phyloP scores from a whole-genome alignment of 768 basidiomycete genomes.

The Termitomyces sp. region DNA sequence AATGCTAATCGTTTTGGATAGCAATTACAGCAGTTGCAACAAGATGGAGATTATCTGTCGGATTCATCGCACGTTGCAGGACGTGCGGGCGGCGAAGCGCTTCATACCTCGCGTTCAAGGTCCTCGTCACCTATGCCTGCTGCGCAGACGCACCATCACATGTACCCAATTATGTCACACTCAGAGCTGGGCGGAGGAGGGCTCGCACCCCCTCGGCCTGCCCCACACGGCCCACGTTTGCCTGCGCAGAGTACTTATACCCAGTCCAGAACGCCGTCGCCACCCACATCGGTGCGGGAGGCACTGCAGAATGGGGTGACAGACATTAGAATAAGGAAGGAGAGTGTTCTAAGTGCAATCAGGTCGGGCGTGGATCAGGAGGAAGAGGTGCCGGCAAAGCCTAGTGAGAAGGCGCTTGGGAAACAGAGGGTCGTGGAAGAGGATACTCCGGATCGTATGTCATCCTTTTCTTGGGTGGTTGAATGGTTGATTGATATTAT shows the following conservation, averaged over 20 bases:
- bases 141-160: constrained; percentile 16
- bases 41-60: constrained; percentile 24
- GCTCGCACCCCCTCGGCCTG: constrained; percentile 61
- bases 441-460: constrained; percentile 44
- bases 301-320: constrained; percentile 13
- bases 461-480: neutral
- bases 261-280: constrained; percentile 67
- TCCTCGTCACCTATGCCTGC: constrained; percentile 28
- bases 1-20: constrained; percentile 1
- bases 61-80: constrained; percentile 18
- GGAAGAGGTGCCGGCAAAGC: constrained; percentile 43
- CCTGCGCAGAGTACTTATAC: constrained; percentile 33
- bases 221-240: constrained; percentile 68
- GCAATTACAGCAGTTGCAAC: constrained; percentile 32
- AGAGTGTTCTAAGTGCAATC: neutral
- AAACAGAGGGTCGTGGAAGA: constrained; percentile 64
- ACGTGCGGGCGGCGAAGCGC: constrained; percentile 27
- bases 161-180: constrained; percentile 19
- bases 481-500: neutral
- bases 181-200: constrained; percentile 11
- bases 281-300: constrained; percentile 35
- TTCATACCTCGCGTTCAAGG: constrained; percentile 35
- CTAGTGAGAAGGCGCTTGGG: constrained; percentile 85
- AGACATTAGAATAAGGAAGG: constrained; percentile 12
- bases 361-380: constrained; percentile 4